Percentiles rank a stretch among this genome's conserved stretches.
phyloP scores from a whole-genome alignment of 495 filamentous ascomycete species.

The Letharia columbiana region DNA sequence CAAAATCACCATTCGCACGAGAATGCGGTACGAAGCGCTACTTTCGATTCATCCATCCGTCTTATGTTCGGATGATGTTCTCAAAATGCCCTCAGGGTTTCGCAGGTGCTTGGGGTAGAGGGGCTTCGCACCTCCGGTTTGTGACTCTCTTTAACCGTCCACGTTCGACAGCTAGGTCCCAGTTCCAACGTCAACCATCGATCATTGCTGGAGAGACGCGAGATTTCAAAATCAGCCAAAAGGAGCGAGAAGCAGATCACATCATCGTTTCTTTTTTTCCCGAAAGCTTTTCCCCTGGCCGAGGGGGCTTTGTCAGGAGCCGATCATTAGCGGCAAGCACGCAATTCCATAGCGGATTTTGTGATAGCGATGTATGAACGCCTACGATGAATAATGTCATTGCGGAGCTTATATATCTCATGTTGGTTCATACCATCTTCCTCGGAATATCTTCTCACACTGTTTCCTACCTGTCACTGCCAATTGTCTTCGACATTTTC shows the following conservation, averaged over 20 bases:
- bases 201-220: not conserved
- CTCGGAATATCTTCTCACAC: not conserved
- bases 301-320: constrained; percentile 18
- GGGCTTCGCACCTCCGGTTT: not conserved
- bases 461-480: not conserved
- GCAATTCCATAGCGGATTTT: constrained; percentile 19
- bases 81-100: not conserved
- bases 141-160: not conserved
- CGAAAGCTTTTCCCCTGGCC: not conserved
- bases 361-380: constrained; percentile 10
- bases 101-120: not conserved
- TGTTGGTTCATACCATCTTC: not conserved
- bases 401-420: not conserved
- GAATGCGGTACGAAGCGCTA: not conserved
- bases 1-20: not conserved
- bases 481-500: not conserved
- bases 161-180: not conserved
- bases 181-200: too few species aligned
- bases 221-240: not conserved
- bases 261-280: not conserved
- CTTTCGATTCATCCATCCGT: not conserved
- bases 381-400: constrained; percentile 14
- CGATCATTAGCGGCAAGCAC: constrained; percentile 23
- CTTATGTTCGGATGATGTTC: not conserved
- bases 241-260: not conserved